Percentiles rank a stretch among this genome's conserved stretches.
These are phyloP conservation scores for Penicillium fimorum DNA, from an alignment of 495 filamentous ascomycete species.

Conservation along the genomic window DNA sequence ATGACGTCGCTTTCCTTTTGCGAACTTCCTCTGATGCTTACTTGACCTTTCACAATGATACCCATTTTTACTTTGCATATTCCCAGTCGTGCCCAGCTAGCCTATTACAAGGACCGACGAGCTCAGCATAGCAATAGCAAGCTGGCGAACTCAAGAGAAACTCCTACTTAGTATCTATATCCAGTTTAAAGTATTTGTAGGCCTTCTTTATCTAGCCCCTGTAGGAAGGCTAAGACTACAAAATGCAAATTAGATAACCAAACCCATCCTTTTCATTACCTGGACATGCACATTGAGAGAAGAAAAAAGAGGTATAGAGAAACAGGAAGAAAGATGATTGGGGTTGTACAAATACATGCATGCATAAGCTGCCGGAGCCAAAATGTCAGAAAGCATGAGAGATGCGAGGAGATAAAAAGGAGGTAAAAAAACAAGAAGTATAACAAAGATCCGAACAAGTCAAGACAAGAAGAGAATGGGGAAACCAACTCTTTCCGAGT, in stretches of 20 bases:
- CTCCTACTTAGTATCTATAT: neutral
- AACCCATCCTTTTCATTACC: conserved; percentile 31
- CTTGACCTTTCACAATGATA: neutral
- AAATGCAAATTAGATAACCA: conserved; percentile 3
- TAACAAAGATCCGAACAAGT: conserved; percentile 5
- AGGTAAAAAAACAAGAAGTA: conserved; percentile 20
- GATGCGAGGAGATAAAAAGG: conserved; percentile 22
- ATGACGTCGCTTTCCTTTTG: neutral
- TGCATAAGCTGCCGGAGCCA: conserved; percentile 44
- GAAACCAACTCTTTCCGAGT: neutral
- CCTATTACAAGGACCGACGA: too few relatives aligned
- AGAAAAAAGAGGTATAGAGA: conserved; percentile 24
- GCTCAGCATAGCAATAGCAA: neutral
- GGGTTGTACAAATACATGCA: conserved; percentile 48
- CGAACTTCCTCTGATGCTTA: neutral
- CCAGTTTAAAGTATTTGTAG: neutral
- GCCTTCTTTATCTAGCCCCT: neutral
- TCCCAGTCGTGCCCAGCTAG: neutral
- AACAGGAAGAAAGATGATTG: conserved; percentile 29
- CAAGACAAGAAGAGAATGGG: neutral
- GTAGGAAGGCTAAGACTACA: neutral
- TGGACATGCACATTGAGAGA: conserved; percentile 29
- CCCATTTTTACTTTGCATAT: conserved; percentile 1
- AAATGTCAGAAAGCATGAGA: conserved; percentile 30
- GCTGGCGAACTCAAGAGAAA: neutral